phyloP scores from a whole-genome alignment of 352 stramenopile genomes.

The Phytophthora tubulina region DNA sequence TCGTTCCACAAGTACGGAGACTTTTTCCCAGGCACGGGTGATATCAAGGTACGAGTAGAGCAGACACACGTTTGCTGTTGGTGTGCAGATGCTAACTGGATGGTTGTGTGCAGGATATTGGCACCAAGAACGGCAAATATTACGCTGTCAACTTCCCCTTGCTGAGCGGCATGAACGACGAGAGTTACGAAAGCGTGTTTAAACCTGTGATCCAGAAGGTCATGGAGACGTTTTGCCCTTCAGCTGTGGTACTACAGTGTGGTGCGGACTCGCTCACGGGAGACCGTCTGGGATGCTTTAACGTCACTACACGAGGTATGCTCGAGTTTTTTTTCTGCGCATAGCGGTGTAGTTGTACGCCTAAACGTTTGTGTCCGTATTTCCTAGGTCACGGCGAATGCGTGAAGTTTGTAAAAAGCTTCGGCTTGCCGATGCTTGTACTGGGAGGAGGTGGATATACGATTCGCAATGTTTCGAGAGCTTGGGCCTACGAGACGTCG shows the following conservation, averaged over 20 bases:
- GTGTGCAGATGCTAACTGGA: not conserved
- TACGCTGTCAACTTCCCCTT: constrained; percentile 98
- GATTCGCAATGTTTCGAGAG: constrained; percentile 91
- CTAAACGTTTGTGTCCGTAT: not conserved
- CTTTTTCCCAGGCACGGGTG: constrained; percentile 98
- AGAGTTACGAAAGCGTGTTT: constrained; percentile 96
- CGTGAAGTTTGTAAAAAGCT: constrained; percentile 89
- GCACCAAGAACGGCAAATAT: constrained; percentile 94
- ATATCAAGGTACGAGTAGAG: constrained; percentile 65
- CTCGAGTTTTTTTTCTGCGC: not conserved
- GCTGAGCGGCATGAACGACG: constrained; percentile 96
- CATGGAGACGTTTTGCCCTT: constrained; percentile 90
- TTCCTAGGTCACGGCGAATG: constrained; percentile 75
- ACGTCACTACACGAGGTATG: constrained; percentile 92
- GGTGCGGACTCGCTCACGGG: constrained; percentile 97
- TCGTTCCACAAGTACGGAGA: constrained; percentile 99
- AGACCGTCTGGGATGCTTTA: constrained; percentile 98
- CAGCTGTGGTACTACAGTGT: constrained; percentile 98
- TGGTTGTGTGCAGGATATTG: constrained; percentile 86
- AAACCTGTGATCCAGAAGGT: constrained; percentile 97
- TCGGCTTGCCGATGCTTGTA: constrained; percentile 85
- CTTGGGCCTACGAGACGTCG: constrained; percentile 98
- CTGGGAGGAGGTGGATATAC: constrained; percentile 88
- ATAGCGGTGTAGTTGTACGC: not conserved
- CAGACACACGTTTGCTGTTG: not conserved